These are phyloP conservation scores for Ilex aquifolium DNA, from an alignment of 257 asterid species.

Conservation along the genomic window DNA sequence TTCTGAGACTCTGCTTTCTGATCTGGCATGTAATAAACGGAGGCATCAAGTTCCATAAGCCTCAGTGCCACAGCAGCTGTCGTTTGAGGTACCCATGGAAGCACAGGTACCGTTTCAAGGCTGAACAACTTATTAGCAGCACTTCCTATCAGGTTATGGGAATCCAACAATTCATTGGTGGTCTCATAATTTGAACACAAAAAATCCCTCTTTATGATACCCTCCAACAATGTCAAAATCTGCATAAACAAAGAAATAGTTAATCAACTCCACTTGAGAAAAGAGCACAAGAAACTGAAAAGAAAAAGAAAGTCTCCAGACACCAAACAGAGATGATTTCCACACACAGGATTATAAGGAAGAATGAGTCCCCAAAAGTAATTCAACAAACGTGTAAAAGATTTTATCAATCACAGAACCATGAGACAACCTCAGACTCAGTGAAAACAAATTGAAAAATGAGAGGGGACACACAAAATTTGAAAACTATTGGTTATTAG, in stretches of 20 bases:
- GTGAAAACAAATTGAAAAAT: too few relatives aligned
- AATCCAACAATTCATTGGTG: slow-evolving; percentile 43
- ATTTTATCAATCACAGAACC: too few relatives aligned
- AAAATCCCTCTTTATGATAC: slow-evolving; percentile 55
- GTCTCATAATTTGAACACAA: slow-evolving; percentile 50
- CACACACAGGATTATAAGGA: too few relatives aligned
- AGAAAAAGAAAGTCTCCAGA: neutral
- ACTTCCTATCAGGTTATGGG: slow-evolving; percentile 14
- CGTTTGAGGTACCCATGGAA: slow-evolving; percentile 86
- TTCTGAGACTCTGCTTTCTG: slow-evolving; percentile 41
- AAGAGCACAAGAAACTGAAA: neutral
- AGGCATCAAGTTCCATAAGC: slow-evolving; percentile 69
- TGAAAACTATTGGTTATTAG: too few relatives aligned
- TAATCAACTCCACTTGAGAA: neutral
- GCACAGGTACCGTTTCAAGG: slow-evolving; percentile 33
- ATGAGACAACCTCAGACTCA: too few relatives aligned
- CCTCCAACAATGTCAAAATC: slow-evolving; percentile 59
- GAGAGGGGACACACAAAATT: too few relatives aligned
- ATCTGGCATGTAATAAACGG: slow-evolving; percentile 45
- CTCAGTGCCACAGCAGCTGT: slow-evolving; percentile 71
- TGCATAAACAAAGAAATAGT: slow-evolving; percentile 20
- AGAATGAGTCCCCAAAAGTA: too few relatives aligned
- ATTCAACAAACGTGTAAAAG: too few relatives aligned
- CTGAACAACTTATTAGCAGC: slow-evolving; percentile 19
- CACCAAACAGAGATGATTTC: neutral